Evolutionary conservation across 257 asterid genomes (phyloP).

Genomic region (Handroanthus guayacan): DNA sequence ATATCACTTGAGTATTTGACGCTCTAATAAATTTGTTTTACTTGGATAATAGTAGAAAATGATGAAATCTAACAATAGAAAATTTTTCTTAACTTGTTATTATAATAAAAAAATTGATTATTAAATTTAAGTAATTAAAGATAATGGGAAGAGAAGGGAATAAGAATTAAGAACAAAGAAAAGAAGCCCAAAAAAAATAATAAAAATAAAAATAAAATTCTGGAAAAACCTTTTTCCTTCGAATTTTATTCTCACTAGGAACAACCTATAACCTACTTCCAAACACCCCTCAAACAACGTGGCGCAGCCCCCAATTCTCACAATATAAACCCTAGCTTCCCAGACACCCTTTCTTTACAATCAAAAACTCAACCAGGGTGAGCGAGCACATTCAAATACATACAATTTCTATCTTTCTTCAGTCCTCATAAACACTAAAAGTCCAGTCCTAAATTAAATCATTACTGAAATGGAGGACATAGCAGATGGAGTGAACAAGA

Average conservation of each 20-base stretch:
- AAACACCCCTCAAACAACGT: slow-evolving; percentile 12
- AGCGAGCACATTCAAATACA: slow-evolving; percentile 11
- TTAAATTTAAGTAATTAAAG: not conserved
- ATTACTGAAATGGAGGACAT: slow-evolving; percentile 55
- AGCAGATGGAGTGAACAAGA: slow-evolving; percentile 65
- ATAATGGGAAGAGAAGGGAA: not conserved
- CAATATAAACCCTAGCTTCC: slow-evolving; percentile 44
- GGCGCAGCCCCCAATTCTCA: slow-evolving; percentile 34
- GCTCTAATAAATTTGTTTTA: too few relatives aligned
- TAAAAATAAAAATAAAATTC: not conserved
- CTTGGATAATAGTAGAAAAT: too few relatives aligned
- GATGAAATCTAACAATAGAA: too few relatives aligned
- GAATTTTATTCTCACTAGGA: too few relatives aligned
- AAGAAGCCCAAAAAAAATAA: not conserved
- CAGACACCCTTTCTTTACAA: slow-evolving; percentile 33
- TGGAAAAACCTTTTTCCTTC: not conserved
- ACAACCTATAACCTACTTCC: slow-evolving; percentile 7
- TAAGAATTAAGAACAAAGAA: not conserved
- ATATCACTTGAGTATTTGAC: too few relatives aligned
- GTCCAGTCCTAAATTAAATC: not conserved
- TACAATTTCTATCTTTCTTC: not conserved
- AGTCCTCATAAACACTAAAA: not conserved
- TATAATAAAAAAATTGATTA: not conserved
- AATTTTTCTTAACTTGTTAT: too few relatives aligned
- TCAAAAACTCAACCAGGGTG: not conserved